Base-by-base conservation (phyloP, 441 rosid genomes). In the Aleurites moluccanus region DNA sequence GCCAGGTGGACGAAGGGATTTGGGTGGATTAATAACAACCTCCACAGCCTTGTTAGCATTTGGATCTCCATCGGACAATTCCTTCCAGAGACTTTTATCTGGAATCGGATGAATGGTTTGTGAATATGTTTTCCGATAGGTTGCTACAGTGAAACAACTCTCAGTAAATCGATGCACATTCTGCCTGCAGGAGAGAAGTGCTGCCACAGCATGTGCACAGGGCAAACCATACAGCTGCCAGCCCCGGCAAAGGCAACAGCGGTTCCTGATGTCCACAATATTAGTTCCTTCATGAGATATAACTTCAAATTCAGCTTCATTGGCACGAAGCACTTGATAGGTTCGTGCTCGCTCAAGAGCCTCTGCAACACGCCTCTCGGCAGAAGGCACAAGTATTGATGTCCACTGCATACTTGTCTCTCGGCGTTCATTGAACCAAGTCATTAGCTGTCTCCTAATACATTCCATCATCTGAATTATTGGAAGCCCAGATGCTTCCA, bases 381-480 rank as follows among this genome's bases (percentile, higher is more conserved):
- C 99, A 16, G 92, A 87, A 78, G 99, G 99, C 21, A 92, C 98
- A 7, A 95, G 98, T 69, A 90, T 90, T 14, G 97, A 89, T 69
- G 92, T 89, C 98, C 98, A 95, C 50, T 95, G 97, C 97, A 93
- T 87, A 67, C 98, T 91, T 63, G 90, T 88, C 79, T 95, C 99
- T 1, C 97, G 88, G 35, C 96, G 91, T 75, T 93, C 97, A 20
- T 91, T 94, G 84, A 92, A 92, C 98, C 99, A 94, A 69, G 96
- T 91, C 98, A 94, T 94, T 42, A 92, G 87, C 80, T 94, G 97
- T 84, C 99, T 87, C 82, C 97, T 86, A 67, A 95, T 91, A 81
- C 97, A 91, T 79, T 93, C 98, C 97, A 91, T 91, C 99, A 95
- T 95, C 89, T 91, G 98, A 78, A 92, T 89, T 38, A 95, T 90